Conservation (phyloP, 441 rosid species). For the Euphorbia corollata region DNA sequence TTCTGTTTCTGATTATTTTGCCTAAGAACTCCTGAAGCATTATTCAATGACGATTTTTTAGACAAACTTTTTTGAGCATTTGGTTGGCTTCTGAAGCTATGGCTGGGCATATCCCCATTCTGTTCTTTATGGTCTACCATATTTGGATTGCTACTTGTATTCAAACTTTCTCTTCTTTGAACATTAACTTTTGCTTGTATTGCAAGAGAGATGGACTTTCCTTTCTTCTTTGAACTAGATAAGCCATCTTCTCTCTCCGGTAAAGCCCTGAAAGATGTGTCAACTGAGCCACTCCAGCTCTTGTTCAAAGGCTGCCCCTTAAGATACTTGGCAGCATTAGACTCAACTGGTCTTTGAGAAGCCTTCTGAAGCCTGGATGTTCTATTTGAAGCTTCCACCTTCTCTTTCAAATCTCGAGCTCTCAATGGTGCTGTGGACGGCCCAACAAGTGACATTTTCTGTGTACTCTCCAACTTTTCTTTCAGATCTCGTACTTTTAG, state of each 20-base stretch:
- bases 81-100: constrained; percentile 50
- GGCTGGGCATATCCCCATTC: constrained; percentile 42
- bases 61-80: constrained; percentile 40
- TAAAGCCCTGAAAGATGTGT: constrained; percentile 28
- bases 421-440: constrained; percentile 33
- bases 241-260: constrained; percentile 40
- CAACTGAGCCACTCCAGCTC: constrained; percentile 64
- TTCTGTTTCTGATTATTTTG: constrained; percentile 92
- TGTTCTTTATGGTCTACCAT: constrained; percentile 41
- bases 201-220: constrained; percentile 75
- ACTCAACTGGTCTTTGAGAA: constrained; percentile 41
- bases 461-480: constrained; percentile 60
- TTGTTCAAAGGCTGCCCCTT: constrained; percentile 58
- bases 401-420: constrained; percentile 50
- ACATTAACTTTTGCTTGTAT: constrained; percentile 83
- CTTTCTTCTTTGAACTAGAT: constrained; percentile 39
- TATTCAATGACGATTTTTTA: constrained; percentile 38
- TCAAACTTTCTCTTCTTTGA: constrained; percentile 64
- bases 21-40: constrained; percentile 54
- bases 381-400: constrained; percentile 41
- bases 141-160: constrained; percentile 38
- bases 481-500: constrained; percentile 57
- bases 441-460: constrained; percentile 37
- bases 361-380: constrained; percentile 38
- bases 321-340: constrained; percentile 48